phyloP scores from a whole-genome alignment of 2,329 filamentous ascomycete genomes.

The Aspergillus alliaceus region DNA sequence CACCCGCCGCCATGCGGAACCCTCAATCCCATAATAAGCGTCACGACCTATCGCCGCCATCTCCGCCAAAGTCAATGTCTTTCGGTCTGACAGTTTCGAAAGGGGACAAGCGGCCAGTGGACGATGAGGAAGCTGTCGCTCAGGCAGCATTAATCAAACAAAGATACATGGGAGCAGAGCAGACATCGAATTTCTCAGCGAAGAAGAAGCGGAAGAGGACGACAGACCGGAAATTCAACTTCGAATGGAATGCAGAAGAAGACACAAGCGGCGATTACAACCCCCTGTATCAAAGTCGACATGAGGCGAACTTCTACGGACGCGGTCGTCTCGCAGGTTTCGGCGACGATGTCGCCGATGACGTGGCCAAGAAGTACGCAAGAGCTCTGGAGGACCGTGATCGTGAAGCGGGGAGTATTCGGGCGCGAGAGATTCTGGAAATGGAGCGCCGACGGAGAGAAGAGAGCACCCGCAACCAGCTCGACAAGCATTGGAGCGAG shows the following conservation, averaged over 20 bases:
- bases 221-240: slow-evolving; percentile 97
- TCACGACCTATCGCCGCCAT: slow-evolving; percentile 55
- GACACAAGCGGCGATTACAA: slow-evolving; percentile 86
- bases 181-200: slow-evolving; percentile 87
- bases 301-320: slow-evolving; percentile 69
- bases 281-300: slow-evolving; percentile 70
- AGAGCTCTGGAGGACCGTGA: slow-evolving; percentile 74
- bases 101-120: slow-evolving; percentile 44
- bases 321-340: slow-evolving; percentile 68
- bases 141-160: slow-evolving; percentile 74
- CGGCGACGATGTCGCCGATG: slow-evolving; percentile 57
- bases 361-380: slow-evolving; percentile 57
- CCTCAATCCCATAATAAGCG: slow-evolving; percentile 37
- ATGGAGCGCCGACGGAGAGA: slow-evolving; percentile 79
- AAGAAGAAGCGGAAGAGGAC: slow-evolving; percentile 94
- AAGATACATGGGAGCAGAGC: slow-evolving; percentile 87
- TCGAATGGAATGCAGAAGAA: slow-evolving; percentile 94
- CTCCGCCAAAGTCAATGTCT: slow-evolving; percentile 36
- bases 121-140: slow-evolving; percentile 61
- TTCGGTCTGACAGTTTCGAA: slow-evolving; percentile 33
- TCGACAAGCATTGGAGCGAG: slow-evolving; percentile 94
- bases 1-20: slow-evolving; percentile 51
- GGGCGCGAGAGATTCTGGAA: slow-evolving; percentile 78
- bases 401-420: slow-evolving; percentile 69
- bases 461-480: slow-evolving; percentile 67